Evolutionary conservation across 1,284 basidiomycete genomes (phyloP).

Genomic region (Trametes versicolor): DNA sequence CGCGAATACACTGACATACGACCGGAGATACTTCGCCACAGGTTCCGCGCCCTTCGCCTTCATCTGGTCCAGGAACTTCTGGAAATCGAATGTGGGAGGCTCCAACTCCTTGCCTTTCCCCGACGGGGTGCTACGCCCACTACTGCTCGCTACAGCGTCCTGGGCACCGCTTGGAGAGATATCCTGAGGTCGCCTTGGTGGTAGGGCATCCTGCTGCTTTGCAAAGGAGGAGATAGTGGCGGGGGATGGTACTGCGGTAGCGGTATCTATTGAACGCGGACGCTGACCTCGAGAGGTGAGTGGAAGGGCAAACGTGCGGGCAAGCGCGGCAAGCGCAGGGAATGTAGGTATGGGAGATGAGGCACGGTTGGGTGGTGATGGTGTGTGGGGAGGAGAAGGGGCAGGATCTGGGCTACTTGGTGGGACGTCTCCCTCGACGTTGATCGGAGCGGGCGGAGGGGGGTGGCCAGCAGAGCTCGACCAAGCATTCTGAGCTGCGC

Average conservation of each 20-base stretch:
- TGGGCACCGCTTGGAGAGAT: slow-evolving; percentile 11
- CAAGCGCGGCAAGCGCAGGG: slow-evolving; percentile 68
- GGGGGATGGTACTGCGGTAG: slow-evolving; percentile 60
- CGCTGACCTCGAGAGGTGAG: slow-evolving; percentile 51
- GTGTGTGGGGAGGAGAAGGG: slow-evolving; percentile 37
- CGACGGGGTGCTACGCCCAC: slow-evolving; percentile 40
- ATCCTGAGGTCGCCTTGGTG: slow-evolving; percentile 27
- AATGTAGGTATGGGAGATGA: slow-evolving; percentile 55
- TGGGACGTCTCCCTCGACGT: slow-evolving; percentile 14
- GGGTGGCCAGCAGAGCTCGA: slow-evolving; percentile 64
- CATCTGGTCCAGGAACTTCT: slow-evolving; percentile 92
- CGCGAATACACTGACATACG: slow-evolving; percentile 61
- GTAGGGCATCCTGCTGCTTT: slow-evolving; percentile 53
- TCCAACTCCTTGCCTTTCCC: slow-evolving; percentile 37
- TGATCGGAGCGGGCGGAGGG: slow-evolving; percentile 53
- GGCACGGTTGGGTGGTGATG: slow-evolving; percentile 36
- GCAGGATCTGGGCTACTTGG: slow-evolving; percentile 40
- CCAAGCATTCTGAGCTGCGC: slow-evolving; percentile 70
- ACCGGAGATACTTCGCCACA: slow-evolving; percentile 90
- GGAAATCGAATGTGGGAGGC: slow-evolving; percentile 79
- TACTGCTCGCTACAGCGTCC: slow-evolving; percentile 25
- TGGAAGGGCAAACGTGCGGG: slow-evolving; percentile 69
- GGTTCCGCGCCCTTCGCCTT: slow-evolving; percentile 86
- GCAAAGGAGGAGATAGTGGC: slow-evolving; percentile 64
- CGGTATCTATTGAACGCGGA: slow-evolving; percentile 67